Conservation (phyloP, 805 yeast species). For the Hanseniaspora hatyaiensis region DNA sequence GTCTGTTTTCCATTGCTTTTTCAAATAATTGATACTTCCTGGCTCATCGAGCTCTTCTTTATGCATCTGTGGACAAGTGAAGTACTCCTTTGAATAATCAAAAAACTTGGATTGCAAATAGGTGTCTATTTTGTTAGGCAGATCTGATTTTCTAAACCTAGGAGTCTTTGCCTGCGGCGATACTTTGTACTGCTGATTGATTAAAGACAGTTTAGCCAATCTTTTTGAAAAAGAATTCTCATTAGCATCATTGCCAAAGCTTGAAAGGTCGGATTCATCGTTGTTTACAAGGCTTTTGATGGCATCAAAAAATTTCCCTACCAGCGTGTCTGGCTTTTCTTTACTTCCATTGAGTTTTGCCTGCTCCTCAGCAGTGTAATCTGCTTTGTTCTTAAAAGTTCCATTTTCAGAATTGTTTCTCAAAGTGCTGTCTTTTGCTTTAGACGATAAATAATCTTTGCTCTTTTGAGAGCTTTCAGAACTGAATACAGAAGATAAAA, state of each 20-base stretch:
- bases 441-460: slow-evolving; percentile 26
- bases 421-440: too few relatives aligned
- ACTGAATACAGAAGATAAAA: slow-evolving; percentile 13
- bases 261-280: slow-evolving; percentile 21
- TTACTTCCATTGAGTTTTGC: too few relatives aligned
- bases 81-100: slow-evolving; percentile 73
- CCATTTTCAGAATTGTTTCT: too few relatives aligned
- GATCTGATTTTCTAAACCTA: slow-evolving; percentile 32
- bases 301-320: slow-evolving; percentile 22
- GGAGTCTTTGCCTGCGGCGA: slow-evolving; percentile 50
- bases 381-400: too few relatives aligned
- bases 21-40: slow-evolving; percentile 75
- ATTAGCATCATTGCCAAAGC: slow-evolving; percentile 20
- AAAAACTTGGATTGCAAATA: slow-evolving; percentile 55
- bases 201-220: slow-evolving; percentile 21
- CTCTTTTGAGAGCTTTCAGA: slow-evolving; percentile 19
- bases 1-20: slow-evolving; percentile 76
- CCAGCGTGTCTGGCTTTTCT: slow-evolving; percentile 17
- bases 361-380: too few relatives aligned
- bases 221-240: slow-evolving; percentile 8
- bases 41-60: slow-evolving; percentile 78
- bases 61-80: slow-evolving; percentile 92
- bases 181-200: slow-evolving; percentile 30
- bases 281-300: slow-evolving; percentile 17
- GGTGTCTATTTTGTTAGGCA: slow-evolving; percentile 26